phyloP scores from a whole-genome alignment of 2,329 filamentous ascomycete genomes.

The Cercospora zeae-maydis region DNA sequence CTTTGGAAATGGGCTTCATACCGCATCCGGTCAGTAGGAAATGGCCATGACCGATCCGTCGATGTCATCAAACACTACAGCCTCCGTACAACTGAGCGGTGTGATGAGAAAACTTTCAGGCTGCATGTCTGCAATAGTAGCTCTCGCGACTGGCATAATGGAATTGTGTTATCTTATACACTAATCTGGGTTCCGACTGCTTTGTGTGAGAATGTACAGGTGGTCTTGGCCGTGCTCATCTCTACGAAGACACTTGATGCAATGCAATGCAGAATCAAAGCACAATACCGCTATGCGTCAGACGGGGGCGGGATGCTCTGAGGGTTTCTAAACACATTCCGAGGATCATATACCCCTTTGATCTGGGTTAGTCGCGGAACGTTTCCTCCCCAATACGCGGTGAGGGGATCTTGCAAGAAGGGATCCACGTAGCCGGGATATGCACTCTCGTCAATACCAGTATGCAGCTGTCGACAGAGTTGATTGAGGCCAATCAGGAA shows the following conservation, averaged over 20 bases:
- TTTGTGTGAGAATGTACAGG: not conserved
- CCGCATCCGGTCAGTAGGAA: not conserved
- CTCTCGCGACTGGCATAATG: not conserved
- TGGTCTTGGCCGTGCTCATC: not conserved
- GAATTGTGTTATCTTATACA: not conserved
- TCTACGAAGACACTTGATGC: not conserved
- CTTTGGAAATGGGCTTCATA: not conserved
- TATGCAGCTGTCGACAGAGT: constrained; percentile 10
- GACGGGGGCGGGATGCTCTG: constrained; percentile 20
- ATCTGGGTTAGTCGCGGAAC: constrained; percentile 31
- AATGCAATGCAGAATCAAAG: not conserved
- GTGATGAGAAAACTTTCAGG: not conserved
- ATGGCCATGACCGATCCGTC: not conserved
- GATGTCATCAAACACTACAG: not conserved
- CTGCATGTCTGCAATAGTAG: not conserved
- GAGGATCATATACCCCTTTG: constrained; percentile 35
- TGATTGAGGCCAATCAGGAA: constrained; percentile 21
- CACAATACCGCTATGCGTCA: not conserved
- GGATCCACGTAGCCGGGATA: constrained; percentile 28
- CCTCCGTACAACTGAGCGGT: not conserved
- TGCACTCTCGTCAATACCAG: constrained; percentile 21
- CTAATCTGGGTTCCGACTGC: not conserved
- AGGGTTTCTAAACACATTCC: constrained; percentile 28
- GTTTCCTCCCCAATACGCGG: constrained; percentile 34
- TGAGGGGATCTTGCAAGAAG: constrained; percentile 32